Conservation (phyloP, 2,329 filamentous ascomycete genomes). For the Beauveria sp. region DNA sequence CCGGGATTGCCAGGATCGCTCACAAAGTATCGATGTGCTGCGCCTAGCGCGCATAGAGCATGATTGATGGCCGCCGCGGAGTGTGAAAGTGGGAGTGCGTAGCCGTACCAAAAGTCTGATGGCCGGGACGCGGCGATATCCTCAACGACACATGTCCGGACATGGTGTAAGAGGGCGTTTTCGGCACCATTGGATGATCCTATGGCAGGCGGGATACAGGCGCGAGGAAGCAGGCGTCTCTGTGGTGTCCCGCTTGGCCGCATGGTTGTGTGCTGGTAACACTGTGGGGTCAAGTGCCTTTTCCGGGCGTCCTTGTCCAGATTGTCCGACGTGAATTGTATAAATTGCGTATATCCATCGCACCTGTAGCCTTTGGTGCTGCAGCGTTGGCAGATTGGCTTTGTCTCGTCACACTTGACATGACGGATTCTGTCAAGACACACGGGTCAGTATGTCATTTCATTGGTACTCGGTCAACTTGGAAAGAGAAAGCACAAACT, state of each 20-base stretch:
- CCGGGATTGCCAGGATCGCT: neutral
- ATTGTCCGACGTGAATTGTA: neutral
- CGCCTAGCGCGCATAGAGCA: neutral
- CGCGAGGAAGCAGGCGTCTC: neutral
- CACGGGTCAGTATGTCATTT: neutral
- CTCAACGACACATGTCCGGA: neutral
- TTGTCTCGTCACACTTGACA: slow-evolving; percentile 15
- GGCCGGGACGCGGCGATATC: neutral
- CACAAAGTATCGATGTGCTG: neutral
- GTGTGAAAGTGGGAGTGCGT: neutral
- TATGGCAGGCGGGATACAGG: neutral
- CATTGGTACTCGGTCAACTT: neutral
- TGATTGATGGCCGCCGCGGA: neutral
- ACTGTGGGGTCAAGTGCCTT: neutral
- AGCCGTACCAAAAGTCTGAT: neutral
- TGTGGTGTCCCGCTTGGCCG: neutral
- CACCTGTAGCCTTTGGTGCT: slow-evolving; percentile 12
- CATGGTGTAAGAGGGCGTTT: neutral
- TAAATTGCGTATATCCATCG: slow-evolving; percentile 12
- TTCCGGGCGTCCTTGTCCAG: neutral
- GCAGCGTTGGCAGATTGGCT: slow-evolving; percentile 12
- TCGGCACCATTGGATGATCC: neutral
- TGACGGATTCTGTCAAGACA: slow-evolving; percentile 13
- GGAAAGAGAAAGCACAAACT: neutral
- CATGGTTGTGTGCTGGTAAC: neutral